phyloP scores from a whole-genome alignment of 1,139 yeast species.

The Magnusiomyces sp. region DNA sequence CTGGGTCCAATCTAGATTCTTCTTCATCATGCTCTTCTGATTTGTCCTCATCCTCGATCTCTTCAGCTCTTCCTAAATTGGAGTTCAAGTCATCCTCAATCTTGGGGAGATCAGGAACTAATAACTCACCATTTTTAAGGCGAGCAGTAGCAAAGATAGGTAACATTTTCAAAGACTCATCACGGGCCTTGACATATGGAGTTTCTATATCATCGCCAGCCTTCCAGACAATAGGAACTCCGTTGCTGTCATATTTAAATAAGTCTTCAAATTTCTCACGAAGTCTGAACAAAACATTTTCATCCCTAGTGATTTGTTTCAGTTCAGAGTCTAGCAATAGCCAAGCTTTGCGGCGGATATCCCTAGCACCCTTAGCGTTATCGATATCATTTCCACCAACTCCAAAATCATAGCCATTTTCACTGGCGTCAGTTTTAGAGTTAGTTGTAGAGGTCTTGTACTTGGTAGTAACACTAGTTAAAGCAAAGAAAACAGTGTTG shows the following conservation, averaged over 20 bases:
- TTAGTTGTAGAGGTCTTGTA: conserved; percentile 11
- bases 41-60: conserved; percentile 23
- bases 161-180: conserved; percentile 46
- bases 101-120: conserved; percentile 48
- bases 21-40: conserved; percentile 21
- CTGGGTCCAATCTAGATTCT: conserved; percentile 32
- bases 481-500: conserved; percentile 29
- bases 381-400: conserved; percentile 46
- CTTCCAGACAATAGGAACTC: conserved; percentile 77
- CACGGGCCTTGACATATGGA: conserved; percentile 52
- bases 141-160: conserved; percentile 55
- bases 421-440: conserved; percentile 8
- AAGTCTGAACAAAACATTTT: conserved; percentile 29
- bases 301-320: conserved; percentile 41
- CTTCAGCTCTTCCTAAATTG: no score
- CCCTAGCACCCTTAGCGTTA: conserved; percentile 37
- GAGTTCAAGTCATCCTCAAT: conserved; percentile 10
- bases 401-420: conserved; percentile 45
- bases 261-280: conserved; percentile 61
- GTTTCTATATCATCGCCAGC: conserved; percentile 64
- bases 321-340: conserved; percentile 47
- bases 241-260: conserved; percentile 76
- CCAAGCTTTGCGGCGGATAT: conserved; percentile 58
- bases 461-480: conserved; percentile 22
- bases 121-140: conserved; percentile 44